phyloP scores from a whole-genome alignment of 495 filamentous ascomycete species.

The Hypomontagnella submonticulosa region DNA sequence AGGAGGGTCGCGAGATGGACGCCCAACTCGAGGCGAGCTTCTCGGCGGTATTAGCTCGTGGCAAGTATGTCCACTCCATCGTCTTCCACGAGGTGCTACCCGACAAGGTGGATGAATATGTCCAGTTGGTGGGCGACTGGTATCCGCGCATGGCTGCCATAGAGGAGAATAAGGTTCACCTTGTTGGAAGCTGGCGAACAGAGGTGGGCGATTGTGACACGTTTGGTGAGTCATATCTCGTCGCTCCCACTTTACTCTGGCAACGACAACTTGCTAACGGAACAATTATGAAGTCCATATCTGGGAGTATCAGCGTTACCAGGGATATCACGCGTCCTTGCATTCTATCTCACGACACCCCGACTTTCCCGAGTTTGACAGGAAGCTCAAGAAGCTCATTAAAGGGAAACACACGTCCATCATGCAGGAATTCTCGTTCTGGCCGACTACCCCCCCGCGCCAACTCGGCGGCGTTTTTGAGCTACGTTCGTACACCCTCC shows the following conservation, averaged over 20 bases:
- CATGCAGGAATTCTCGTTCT: constrained; percentile 99
- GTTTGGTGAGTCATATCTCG: constrained; percentile 72
- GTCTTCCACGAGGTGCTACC: constrained; percentile 97
- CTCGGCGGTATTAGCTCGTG: constrained; percentile 89
- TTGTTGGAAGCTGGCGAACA: constrained; percentile 98
- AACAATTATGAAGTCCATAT: constrained; percentile 79
- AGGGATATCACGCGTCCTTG: constrained; percentile 92
- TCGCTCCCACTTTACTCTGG: not conserved
- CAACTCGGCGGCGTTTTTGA: constrained; percentile 93
- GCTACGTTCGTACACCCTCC: constrained; percentile 94
- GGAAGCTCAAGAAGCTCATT: constrained; percentile 82
- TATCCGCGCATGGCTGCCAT: constrained; percentile 86
- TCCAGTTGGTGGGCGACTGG: constrained; percentile 88
- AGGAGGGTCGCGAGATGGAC: constrained; percentile 91
- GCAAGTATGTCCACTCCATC: constrained; percentile 98
- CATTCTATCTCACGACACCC: constrained; percentile 82
- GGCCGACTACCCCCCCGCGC: constrained; percentile 93
- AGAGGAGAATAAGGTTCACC: constrained; percentile 89
- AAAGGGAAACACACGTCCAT: constrained; percentile 85
- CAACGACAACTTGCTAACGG: constrained; percentile 25
- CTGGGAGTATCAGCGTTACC: constrained; percentile 98
- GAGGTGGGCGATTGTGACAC: constrained; percentile 98
- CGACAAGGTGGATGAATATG: constrained; percentile 94
- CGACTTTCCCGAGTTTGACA: constrained; percentile 83
- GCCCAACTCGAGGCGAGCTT: constrained; percentile 95